Conservation (phyloP, 306 rosid genomes). For the Cicer yamashitae region DNA sequence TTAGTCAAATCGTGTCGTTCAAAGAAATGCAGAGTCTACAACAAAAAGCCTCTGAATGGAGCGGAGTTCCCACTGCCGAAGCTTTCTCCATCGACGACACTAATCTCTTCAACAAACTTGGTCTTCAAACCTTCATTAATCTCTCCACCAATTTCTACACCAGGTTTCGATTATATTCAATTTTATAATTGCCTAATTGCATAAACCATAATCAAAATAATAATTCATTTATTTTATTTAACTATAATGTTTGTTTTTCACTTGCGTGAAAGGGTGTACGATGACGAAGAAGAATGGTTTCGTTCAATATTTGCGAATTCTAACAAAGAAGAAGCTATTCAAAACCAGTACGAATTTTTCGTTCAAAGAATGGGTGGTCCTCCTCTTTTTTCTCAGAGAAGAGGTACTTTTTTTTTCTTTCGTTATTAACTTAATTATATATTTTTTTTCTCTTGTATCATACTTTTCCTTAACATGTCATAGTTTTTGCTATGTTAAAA, state of each 20-base stretch:
- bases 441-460: not conserved
- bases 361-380: constrained; percentile 95
- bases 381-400: constrained; percentile 79
- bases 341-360: constrained; percentile 89
- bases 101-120: constrained; percentile 72
- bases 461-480: not conserved
- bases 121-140: constrained; percentile 74
- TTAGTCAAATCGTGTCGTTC: constrained; percentile 29
- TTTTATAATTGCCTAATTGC: too few species aligned
- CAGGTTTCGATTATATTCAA: constrained; percentile 46
- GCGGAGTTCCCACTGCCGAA: constrained; percentile 65
- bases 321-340: constrained; percentile 78
- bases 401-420: constrained; percentile 51
- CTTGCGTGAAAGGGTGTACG: constrained; percentile 59
- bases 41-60: constrained; percentile 84
- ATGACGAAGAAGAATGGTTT: constrained; percentile 91
- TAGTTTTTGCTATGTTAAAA: too few species aligned
- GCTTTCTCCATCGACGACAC: constrained; percentile 80
- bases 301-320: constrained; percentile 74
- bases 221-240: too few species aligned
- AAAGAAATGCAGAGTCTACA: constrained; percentile 67
- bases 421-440: too few species aligned
- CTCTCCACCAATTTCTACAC: constrained; percentile 91
- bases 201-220: too few species aligned
- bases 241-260: not conserved